Conservation (phyloP, 768 basidiomycete species). For the Auricularia sp. region DNA sequence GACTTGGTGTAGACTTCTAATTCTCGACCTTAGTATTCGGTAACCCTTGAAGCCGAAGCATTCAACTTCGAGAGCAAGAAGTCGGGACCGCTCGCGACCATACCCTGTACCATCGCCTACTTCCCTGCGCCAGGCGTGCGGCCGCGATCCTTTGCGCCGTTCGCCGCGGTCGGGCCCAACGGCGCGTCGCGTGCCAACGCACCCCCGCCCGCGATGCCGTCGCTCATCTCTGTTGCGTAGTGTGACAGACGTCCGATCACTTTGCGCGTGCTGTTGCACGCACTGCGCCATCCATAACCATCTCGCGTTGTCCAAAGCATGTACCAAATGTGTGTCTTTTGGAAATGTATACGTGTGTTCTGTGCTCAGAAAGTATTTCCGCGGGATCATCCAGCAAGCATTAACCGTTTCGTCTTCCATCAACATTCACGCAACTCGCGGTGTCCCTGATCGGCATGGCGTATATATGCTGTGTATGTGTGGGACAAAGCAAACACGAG, state of each 20-base stretch:
- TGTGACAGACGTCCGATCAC: neutral
- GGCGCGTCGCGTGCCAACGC: neutral
- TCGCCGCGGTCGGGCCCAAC: neutral
- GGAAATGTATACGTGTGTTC: too few species aligned
- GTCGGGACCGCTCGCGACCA: neutral
- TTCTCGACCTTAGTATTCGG: neutral
- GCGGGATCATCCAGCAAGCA: too few species aligned
- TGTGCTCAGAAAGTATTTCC: too few species aligned
- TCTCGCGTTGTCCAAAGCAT: neutral
- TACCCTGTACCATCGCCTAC: neutral
- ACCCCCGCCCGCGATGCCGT: neutral
- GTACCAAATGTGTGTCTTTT: too few species aligned
- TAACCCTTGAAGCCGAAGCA: neutral
- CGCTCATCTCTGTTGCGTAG: neutral
- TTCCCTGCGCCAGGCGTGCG: neutral
- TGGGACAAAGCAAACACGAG: too few species aligned
- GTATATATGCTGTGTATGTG: too few species aligned
- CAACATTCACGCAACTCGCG: too few species aligned
- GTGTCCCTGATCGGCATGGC: too few species aligned
- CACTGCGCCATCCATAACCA: neutral
- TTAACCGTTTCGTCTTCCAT: too few species aligned
- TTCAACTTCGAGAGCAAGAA: neutral
- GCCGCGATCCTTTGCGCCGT: neutral
- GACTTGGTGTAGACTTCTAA: neutral
- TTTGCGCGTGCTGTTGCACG: neutral